Evolutionary conservation across 2,329 filamentous ascomycete species (phyloP).

Genomic region (Stachybotrys elegans): DNA sequence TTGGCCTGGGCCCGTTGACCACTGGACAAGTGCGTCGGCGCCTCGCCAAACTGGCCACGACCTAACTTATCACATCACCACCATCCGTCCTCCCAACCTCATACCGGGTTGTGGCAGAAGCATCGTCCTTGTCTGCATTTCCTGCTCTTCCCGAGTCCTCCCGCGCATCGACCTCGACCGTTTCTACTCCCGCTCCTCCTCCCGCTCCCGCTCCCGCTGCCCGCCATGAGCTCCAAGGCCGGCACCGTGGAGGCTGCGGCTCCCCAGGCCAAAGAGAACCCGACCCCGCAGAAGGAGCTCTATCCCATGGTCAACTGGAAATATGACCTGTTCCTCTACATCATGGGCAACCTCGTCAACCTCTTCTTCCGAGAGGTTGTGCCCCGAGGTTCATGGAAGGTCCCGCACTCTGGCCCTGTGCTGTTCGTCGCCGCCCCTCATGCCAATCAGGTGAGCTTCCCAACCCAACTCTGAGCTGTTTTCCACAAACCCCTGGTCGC

Average conservation of each 20-base stretch:
- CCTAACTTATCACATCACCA: too few relatives aligned
- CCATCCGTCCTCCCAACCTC: too few relatives aligned
- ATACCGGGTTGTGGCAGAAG: too few relatives aligned
- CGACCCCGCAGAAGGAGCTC: slow-evolving; percentile 43
- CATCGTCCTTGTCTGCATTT: too few relatives aligned
- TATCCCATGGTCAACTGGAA: slow-evolving; percentile 68
- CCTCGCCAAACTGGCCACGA: too few relatives aligned
- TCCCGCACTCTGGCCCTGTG: slow-evolving; percentile 81
- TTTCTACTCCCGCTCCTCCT: too few relatives aligned
- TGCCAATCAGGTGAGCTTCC: slow-evolving; percentile 73
- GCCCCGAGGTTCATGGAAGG: slow-evolving; percentile 89
- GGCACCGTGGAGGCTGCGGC: slow-evolving; percentile 17
- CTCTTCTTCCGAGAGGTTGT: slow-evolving; percentile 98
- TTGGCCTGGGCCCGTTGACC: too few relatives aligned
- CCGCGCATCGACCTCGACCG: too few relatives aligned
- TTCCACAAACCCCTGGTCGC: neutral
- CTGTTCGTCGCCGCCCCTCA: slow-evolving; percentile 96
- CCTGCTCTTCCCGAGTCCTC: too few relatives aligned
- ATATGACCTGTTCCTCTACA: slow-evolving; percentile 74
- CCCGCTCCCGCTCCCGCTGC: neutral
- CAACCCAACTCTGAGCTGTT: neutral
- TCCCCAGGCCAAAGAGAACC: slow-evolving; percentile 16
- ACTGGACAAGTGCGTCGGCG: too few relatives aligned
- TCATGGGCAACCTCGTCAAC: slow-evolving; percentile 79
- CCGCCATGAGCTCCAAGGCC: slow-evolving; percentile 11